Evolutionary conservation across 768 basidiomycete species (phyloP).

Genomic region (Peribolospora kevripleyi): DNA sequence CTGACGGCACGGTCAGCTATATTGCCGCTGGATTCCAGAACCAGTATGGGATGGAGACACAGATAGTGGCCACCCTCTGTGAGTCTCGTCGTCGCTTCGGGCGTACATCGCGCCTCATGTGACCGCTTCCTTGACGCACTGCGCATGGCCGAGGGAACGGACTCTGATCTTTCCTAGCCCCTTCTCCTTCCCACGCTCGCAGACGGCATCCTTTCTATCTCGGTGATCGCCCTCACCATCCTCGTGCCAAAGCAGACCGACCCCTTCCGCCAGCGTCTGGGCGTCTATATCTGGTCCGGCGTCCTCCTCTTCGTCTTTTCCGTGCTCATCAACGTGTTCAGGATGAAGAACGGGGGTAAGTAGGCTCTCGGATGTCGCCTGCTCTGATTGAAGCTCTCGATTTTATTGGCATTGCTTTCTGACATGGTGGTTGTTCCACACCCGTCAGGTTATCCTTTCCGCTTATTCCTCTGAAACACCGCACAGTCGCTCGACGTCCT

Average conservation of each 20-base stretch:
- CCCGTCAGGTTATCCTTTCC: too few relatives aligned
- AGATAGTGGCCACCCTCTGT: constrained; percentile 70
- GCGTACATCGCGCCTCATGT: background rate
- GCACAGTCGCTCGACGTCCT: too few relatives aligned
- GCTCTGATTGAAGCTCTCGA: too few relatives aligned
- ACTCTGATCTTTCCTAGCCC: background rate
- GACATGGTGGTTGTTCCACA: too few relatives aligned
- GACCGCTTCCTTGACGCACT: background rate
- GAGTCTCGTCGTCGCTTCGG: constrained; percentile 18
- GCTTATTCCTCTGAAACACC: too few relatives aligned
- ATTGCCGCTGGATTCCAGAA: constrained; percentile 70
- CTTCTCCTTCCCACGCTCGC: background rate
- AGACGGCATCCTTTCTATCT: constrained; percentile 63
- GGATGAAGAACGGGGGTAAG: constrained; percentile 41
- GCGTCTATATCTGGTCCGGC: constrained; percentile 68
- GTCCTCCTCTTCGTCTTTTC: constrained; percentile 68
- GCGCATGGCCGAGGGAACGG: background rate
- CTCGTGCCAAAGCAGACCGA: constrained; percentile 42
- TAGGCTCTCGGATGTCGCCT: too few relatives aligned
- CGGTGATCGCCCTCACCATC: constrained; percentile 52
- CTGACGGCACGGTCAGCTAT: constrained; percentile 30
- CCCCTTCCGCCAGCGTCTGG: constrained; percentile 49
- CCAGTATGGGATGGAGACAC: constrained; percentile 79
- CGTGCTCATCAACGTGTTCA: constrained; percentile 61
- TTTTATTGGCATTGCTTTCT: too few relatives aligned